A percentile compares a stretch with the other conserved stretches of the same genome.
These are phyloP conservation scores for Globisporangium paddicum DNA, from an alignment of 352 stramenopile species.

Conservation along the genomic window DNA sequence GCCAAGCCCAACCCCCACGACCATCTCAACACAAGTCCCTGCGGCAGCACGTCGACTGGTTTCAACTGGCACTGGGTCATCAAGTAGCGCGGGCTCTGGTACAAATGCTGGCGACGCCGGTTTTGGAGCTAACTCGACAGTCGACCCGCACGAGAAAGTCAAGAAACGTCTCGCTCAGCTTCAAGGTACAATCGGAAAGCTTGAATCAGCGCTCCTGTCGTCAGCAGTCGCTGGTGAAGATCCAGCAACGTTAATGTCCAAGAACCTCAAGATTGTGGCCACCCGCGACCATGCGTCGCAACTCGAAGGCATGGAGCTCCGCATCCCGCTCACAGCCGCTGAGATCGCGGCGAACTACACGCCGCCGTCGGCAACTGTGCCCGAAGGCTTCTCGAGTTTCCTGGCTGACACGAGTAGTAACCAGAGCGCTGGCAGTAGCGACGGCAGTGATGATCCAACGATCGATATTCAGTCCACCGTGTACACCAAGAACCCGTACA, in stretches of 20 bases:
- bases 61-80: neutral
- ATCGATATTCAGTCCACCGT: constrained; percentile 61
- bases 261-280: constrained; percentile 56
- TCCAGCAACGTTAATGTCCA: constrained; percentile 48
- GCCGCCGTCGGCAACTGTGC: constrained; percentile 43
- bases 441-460: constrained; percentile 28
- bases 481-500: constrained; percentile 65
- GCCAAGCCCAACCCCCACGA: neutral
- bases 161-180: constrained; percentile 30
- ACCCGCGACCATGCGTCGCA: constrained; percentile 36
- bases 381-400: constrained; percentile 35
- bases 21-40: neutral
- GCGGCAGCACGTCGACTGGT: neutral
- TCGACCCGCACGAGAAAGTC: constrained; percentile 24
- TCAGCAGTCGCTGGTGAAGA: constrained; percentile 43
- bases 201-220: constrained; percentile 37
- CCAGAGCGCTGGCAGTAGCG: constrained; percentile 5
- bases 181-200: constrained; percentile 46
- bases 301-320: constrained; percentile 31
- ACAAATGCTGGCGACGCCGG: constrained; percentile 2
- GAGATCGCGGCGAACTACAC: constrained; percentile 50
- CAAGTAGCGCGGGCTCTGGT: neutral
- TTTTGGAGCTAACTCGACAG: neutral
- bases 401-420: constrained; percentile 20
- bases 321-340: constrained; percentile 31